Percentiles rank a stretch among this genome's conserved stretches.
Conservation (phyloP, 768 basidiomycete species). For the Termitomyces sp. region DNA sequence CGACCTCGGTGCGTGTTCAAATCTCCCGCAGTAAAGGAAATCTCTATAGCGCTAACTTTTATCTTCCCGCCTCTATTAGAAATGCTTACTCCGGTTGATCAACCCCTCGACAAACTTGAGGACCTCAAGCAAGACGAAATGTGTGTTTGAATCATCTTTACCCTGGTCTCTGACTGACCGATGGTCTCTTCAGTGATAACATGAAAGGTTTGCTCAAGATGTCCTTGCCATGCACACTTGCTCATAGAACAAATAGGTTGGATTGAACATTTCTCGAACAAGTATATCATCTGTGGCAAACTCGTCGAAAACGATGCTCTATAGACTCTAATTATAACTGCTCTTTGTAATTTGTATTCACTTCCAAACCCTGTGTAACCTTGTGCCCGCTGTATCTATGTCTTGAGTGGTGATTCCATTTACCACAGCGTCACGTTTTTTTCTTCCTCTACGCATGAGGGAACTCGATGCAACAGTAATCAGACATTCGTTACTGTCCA, state of each 20-base stretch:
- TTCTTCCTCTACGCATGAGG: background rate
- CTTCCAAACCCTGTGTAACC: background rate
- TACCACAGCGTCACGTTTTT: too few relatives aligned
- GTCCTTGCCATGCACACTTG: background rate
- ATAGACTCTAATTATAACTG: slow-evolving; percentile 26
- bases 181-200: slow-evolving; percentile 63
- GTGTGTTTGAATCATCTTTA: slow-evolving; percentile 44
- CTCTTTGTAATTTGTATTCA: background rate
- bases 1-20: slow-evolving; percentile 64
- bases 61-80: slow-evolving; percentile 40
- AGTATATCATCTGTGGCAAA: slow-evolving; percentile 88
- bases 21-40: background rate
- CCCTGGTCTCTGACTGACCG: slow-evolving; percentile 9
- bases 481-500: background rate
- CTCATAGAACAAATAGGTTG: slow-evolving; percentile 53
- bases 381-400: background rate
- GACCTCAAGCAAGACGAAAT: slow-evolving; percentile 81
- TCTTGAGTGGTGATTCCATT: background rate
- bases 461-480: background rate
- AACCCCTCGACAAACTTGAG: slow-evolving; percentile 79
- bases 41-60: background rate
- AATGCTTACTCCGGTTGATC: slow-evolving; percentile 87
- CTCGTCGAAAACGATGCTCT: slow-evolving; percentile 77
- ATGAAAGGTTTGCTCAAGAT: slow-evolving; percentile 67
- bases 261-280: slow-evolving; percentile 92